Conservation (phyloP, 2,329 filamentous ascomycete species). For the Rosellinia necatrix region DNA sequence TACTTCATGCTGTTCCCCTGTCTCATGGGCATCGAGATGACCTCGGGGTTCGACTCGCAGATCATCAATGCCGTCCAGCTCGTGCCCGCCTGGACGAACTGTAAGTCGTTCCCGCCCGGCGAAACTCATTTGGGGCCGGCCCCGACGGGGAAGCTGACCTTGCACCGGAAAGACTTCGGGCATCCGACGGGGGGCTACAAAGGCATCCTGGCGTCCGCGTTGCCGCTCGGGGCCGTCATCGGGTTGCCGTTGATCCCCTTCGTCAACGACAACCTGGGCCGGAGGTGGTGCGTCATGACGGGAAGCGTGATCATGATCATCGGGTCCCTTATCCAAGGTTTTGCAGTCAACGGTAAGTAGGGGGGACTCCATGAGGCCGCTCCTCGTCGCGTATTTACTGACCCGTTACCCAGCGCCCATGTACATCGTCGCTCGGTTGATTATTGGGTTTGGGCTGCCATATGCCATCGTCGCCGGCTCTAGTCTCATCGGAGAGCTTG, state of each 20-base stretch:
- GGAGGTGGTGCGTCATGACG: conserved; percentile 56
- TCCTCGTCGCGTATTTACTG: not conserved
- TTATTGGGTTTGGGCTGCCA: conserved; percentile 66
- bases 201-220: conserved; percentile 56
- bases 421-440: conserved; percentile 63
- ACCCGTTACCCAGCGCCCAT: conserved; percentile 51
- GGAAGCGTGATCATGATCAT: conserved; percentile 58
- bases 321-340: conserved; percentile 57
- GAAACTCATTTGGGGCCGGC: not conserved
- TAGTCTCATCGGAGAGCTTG: conserved; percentile 63
- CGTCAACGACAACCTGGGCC: conserved; percentile 56
- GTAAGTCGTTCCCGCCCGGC: conserved; percentile 33
- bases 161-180: conserved; percentile 35
- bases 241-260: conserved; percentile 56
- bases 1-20: conserved; percentile 62
- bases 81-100: conserved; percentile 43
- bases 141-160: conserved; percentile 4
- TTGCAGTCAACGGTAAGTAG: conserved; percentile 48
- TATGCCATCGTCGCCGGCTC: conserved; percentile 64
- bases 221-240: conserved; percentile 57
- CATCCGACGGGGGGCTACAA: conserved; percentile 40
- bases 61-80: conserved; percentile 48
- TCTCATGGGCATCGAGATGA: conserved; percentile 64
- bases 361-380: too few species aligned
- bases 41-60: conserved; percentile 59